Evolutionary conservation across 805 yeast genomes (phyloP), one percentile per base, ranked within the genome.

Genomic region (Pichia californica): DNA sequence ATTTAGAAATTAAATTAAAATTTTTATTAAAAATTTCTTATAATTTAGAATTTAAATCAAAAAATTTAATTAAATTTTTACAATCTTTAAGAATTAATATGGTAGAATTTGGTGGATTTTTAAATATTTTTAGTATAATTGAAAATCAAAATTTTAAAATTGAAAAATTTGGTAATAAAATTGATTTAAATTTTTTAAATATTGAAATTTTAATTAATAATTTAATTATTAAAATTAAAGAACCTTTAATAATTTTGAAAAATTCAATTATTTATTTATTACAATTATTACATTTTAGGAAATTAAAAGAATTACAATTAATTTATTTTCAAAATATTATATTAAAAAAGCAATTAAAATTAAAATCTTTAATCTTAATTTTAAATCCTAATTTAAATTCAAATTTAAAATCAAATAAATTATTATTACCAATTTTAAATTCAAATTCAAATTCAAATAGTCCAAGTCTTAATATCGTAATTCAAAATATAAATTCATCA

Each of bases 41-140:
- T 2, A 45, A 63, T 28, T 49, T 74, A 34, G 73, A 72, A 47
- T 58, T 58, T 34, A 47, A 63, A 5, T 62, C 66, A 48, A 56
- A 68, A n/a, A 61, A 64, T 21, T 52, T 71, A 9, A 59, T 63
- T 19, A 67, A 69, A 36, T 66, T 68, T 49, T 66, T 68, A 47
- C 70, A 69, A 40, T 51, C 53, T 0, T 56, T 72, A 28, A 62
- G 73, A 39, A 46, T 60, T 14, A 59, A 64, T 5, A 53, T 76
- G 49, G 67, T 75, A 13, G 79, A 75, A 52, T 60, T 77, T 40
- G 82, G 82, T 18, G 80, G 79, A 4, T 73, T 74, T 51, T 66
- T 76, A 51, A 77, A 77, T 55, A 73, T 76, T 46, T 74, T 76
- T 50, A 71, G 79, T 18, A 65, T 77, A 28, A 68, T 61, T 61